Conservation (phyloP, 805 yeast species). For the Pichia nanzhaoensis region DNA sequence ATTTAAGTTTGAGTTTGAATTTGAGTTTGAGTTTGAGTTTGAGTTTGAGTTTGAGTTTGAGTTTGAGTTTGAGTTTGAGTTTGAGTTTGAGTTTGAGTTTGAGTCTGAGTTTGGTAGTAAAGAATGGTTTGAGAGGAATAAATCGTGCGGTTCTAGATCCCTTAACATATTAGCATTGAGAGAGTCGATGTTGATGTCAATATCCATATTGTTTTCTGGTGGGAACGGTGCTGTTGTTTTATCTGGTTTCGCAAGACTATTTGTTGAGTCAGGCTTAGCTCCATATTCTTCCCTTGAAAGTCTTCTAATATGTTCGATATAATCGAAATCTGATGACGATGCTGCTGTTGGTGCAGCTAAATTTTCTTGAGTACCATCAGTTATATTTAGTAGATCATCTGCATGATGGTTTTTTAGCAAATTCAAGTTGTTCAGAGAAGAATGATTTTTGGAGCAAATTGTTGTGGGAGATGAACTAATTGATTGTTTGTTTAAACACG, state of each 20-base stretch:
- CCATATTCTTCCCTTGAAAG: slow-evolving; percentile 32
- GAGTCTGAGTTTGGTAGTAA: slow-evolving; percentile 22
- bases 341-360: not conserved
- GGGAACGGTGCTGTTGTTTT: no score
- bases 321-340: slow-evolving; percentile 27
- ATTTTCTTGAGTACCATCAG: slow-evolving; percentile 1
- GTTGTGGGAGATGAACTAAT: not conserved
- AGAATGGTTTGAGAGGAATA: slow-evolving; percentile 26
- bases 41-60: no score
- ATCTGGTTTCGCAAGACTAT: not conserved
- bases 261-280: slow-evolving; percentile 20
- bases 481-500: no score
- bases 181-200: no score
- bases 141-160: slow-evolving; percentile 7
- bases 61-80: no score
- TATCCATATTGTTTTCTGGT: no score
- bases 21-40: no score
- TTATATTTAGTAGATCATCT: not conserved
- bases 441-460: no score
- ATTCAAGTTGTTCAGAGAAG: no score
- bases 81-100: no score
- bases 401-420: not conserved
- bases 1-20: slow-evolving; percentile 21
- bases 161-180: not conserved
- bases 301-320: slow-evolving; percentile 32